These are phyloP conservation scores for Orobanche coerulescens DNA, from an alignment of 257 asterid species.

Conservation along the genomic window DNA sequence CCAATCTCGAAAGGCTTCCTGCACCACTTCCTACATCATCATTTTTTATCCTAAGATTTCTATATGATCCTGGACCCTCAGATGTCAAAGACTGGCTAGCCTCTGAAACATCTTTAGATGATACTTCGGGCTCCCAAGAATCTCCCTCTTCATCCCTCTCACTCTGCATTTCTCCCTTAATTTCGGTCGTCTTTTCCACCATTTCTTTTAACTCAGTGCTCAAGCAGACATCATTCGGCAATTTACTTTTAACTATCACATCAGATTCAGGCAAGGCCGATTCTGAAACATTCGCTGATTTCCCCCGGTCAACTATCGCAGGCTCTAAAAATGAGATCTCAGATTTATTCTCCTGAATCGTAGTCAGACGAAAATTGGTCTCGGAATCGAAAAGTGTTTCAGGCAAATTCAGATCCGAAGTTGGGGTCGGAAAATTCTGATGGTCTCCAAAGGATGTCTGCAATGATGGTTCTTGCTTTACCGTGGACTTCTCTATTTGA, in stretches of 20 bases:
- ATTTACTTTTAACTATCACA: conserved; percentile 35
- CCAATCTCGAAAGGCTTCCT: conserved; percentile 81
- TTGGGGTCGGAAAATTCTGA: conserved; percentile 29
- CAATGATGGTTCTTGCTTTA: conserved; percentile 34
- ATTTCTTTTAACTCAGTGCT: conserved; percentile 30
- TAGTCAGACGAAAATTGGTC: conserved; percentile 28
- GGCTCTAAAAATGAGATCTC: conserved; percentile 35
- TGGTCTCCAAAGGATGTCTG: conserved; percentile 33
- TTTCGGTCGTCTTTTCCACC: conserved; percentile 38
- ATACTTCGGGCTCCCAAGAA: conserved; percentile 55
- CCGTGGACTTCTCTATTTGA: conserved; percentile 31
- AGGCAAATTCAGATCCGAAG: conserved; percentile 44
- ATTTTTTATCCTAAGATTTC: conserved; percentile 57
- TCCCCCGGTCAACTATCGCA: conserved; percentile 25
- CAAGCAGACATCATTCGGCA: conserved; percentile 21
- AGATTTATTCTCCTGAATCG: conserved; percentile 45
- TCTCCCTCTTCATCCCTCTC: conserved; percentile 47
- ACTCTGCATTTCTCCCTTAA: conserved; percentile 36
- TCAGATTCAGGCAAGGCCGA: conserved; percentile 23
- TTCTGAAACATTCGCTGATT: conserved; percentile 27
- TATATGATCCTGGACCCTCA: conserved; percentile 77
- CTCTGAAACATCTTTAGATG: conserved; percentile 42
- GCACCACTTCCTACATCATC: conserved; percentile 84
- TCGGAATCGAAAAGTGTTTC: conserved; percentile 52
- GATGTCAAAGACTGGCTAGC: conserved; percentile 38